These are phyloP conservation scores for Rhizoclosmatium sp. DNA, from an alignment of 192 early-diverging fungal genomes.

Conservation along the genomic window DNA sequence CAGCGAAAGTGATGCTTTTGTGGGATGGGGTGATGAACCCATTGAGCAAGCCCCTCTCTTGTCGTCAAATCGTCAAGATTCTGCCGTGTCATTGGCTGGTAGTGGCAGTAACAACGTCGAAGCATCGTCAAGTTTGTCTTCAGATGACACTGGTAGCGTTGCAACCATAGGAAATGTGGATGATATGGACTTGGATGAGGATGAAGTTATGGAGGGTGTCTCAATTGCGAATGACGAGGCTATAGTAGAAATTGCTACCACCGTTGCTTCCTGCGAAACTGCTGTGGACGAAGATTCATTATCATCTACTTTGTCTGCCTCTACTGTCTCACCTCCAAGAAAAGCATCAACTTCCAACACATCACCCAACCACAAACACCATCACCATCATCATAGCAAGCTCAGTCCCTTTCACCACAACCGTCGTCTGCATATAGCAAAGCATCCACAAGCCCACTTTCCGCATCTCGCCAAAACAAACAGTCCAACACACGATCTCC, in stretches of 20 bases:
- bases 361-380: not conserved
- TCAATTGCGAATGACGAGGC: not conserved
- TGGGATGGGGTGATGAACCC: slow-evolving; percentile 31
- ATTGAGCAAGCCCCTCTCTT: not conserved
- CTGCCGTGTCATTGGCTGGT: not conserved
- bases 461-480: slow-evolving; percentile 22
- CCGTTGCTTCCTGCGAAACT: not conserved
- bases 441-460: slow-evolving; percentile 29
- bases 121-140: too few species aligned
- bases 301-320: not conserved
- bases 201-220: not conserved
- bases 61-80: not conserved
- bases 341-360: not conserved
- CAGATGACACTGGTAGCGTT: not conserved
- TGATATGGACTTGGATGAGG: not conserved
- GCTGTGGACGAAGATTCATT: not conserved
- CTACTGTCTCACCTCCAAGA: not conserved
- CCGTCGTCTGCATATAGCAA: not conserved
- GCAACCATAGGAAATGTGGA: not conserved
- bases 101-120: too few species aligned
- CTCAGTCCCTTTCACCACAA: not conserved
- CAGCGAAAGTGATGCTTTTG: not conserved
- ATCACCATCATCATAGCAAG: not conserved
- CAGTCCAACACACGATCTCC: slow-evolving; percentile 35
- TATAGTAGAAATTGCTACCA: not conserved